Evolutionary conservation across 495 filamentous ascomycete genomes (phyloP), one percentile per base, ranked within the genome.

Genomic region (Neurospora sp.): DNA sequence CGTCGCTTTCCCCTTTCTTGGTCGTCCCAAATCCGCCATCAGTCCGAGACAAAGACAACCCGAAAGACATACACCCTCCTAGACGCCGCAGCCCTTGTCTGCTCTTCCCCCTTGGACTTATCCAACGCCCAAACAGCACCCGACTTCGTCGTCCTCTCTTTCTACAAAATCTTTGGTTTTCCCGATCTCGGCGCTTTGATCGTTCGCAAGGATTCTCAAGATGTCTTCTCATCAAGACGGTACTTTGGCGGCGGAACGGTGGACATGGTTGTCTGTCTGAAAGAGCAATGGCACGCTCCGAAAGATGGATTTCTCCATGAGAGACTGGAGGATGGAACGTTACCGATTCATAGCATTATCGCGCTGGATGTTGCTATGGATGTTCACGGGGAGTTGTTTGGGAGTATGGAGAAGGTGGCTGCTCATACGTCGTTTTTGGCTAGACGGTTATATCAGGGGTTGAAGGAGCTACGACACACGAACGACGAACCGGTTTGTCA

Each of bases 171-270:
- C 31, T 98, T 98, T 80, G 95, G 95, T 5, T 97, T 97, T 77
- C 95, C 95, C 0, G 93, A 98, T 78, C 83, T 98, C 0, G 95
- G 95, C 8, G 95, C 91, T 5, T 83, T 98, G 79, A 91, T 98
- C 71, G 91, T 98, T 10, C 88, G 91, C 54, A 93, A 93, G 74
- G 85, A 85, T 41, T 86, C 91, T n/a, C 89, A 86, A 1, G 78
- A 83, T 31, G 83, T 92, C 1, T 88, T 97, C 54, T 80, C 83
- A 46, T 83, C 85, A 35, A 88, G 93, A 60, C 87, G 82, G 76
- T 98, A 95, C 78, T 98, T 98, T 80, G 95, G 95, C 3, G 95
- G 95, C n/a, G 95, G 95, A 7, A 98, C 95, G 1, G 95, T 97
- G 2, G 94, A 97, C 75, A 92, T 96, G 87, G 86, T 90, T 16